Evolutionary conservation across 331 rosid genomes (phyloP).

Genomic region (Cucumis variabilis): DNA sequence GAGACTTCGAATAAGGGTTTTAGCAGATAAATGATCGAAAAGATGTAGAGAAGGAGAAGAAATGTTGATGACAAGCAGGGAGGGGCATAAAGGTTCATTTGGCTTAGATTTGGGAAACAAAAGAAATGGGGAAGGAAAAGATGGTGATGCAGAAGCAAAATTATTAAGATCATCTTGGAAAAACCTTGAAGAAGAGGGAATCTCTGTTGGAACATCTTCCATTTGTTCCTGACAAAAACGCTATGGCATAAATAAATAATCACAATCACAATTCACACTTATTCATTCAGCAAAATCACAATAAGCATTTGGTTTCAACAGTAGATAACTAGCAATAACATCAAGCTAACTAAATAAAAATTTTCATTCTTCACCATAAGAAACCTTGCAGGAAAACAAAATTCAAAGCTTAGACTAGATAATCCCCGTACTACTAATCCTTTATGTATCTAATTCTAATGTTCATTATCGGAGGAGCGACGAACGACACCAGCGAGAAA

Average conservation of each 20-base stretch:
- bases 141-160: slow-evolving; percentile 61
- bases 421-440: slow-evolving; percentile 42
- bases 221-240: slow-evolving; percentile 36
- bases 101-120: slow-evolving; percentile 46
- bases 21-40: slow-evolving; percentile 49
- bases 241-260: not conserved
- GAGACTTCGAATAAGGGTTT: slow-evolving; percentile 62
- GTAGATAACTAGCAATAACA: not conserved
- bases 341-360: not conserved
- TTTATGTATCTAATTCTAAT: too few species aligned
- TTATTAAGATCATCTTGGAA: slow-evolving; percentile 76
- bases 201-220: slow-evolving; percentile 84
- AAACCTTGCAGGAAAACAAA: not conserved
- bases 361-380: not conserved
- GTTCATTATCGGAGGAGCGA: too few species aligned
- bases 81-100: slow-evolving; percentile 57
- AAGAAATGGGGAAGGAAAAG: slow-evolving; percentile 72
- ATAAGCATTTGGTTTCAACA: not conserved
- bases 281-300: not conserved
- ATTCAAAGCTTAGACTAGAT: not conserved
- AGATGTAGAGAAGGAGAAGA: slow-evolving; percentile 67
- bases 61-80: slow-evolving; percentile 68
- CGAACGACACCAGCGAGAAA: too few species aligned
- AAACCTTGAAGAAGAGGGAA: slow-evolving; percentile 79
- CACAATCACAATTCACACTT: not conserved